phyloP scores from a whole-genome alignment of 768 basidiomycete genomes.

The Russula earlei region DNA sequence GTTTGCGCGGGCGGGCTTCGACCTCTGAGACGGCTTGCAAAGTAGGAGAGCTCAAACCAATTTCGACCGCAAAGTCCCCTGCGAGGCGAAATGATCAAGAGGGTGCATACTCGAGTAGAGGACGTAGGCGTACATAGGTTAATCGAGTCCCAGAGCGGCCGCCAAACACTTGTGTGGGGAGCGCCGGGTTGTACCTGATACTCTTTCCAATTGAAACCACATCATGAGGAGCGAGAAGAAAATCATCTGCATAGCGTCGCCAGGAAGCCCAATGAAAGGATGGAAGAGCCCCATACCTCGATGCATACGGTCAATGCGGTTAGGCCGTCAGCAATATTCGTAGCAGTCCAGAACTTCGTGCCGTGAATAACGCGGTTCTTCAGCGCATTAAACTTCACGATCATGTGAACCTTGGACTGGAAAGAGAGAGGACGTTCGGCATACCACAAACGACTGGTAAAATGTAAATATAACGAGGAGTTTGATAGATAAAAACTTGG shows the following conservation, averaged over 20 bases:
- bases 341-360: conserved; percentile 74
- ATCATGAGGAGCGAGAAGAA: conserved; percentile 68
- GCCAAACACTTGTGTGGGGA: conserved; percentile 48
- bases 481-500: conserved; percentile 84
- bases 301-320: conserved; percentile 76
- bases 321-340: conserved; percentile 78
- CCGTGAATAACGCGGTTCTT: conserved; percentile 66
- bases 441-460: conserved; percentile 71
- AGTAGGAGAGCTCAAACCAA: conserved; percentile 53
- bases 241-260: conserved; percentile 52
- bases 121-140: conserved; percentile 38
- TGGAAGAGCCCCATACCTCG: conserved; percentile 43
- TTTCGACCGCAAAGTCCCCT: conserved; percentile 46
- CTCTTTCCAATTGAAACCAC: conserved; percentile 67
- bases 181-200: conserved; percentile 39
- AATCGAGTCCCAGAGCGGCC: conserved; percentile 61
- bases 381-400: conserved; percentile 50
- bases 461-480: conserved; percentile 82
- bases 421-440: background rate
- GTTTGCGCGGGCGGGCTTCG: conserved; percentile 10
- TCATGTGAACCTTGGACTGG: background rate
- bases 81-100: no score
- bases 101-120: no score
- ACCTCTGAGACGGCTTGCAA: conserved; percentile 35
- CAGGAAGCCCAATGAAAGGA: conserved; percentile 1